Percentiles rank a stretch among this genome's conserved stretches.
These are phyloP conservation scores for Lachnellula subtilissima DNA, from an alignment of 2,329 filamentous ascomycete genomes.

Conservation along the genomic window DNA sequence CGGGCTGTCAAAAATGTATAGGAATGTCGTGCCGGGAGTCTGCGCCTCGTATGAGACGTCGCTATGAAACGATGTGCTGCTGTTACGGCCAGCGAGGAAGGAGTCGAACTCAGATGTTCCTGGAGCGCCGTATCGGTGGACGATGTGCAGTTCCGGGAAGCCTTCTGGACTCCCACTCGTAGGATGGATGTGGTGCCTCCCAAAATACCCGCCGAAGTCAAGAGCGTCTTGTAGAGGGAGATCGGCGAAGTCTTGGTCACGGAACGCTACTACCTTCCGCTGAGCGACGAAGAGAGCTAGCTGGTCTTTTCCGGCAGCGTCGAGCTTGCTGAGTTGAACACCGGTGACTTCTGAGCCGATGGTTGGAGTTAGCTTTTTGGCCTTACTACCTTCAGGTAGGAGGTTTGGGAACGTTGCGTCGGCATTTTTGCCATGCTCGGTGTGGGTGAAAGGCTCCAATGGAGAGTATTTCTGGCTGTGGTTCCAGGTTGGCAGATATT, in stretches of 20 bases:
- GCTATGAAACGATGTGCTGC: conserved; percentile 78
- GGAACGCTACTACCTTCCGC: conserved; percentile 74
- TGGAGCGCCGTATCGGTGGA: conserved; percentile 61
- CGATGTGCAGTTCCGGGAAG: conserved; percentile 68
- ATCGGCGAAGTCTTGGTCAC: conserved; percentile 65
- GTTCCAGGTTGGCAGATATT: conserved; percentile 70
- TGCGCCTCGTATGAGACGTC: conserved; percentile 83
- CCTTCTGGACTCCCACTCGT: conserved; percentile 68
- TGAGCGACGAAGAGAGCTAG: conserved; percentile 68
- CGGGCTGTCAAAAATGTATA: conserved; percentile 79
- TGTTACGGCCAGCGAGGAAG: conserved; percentile 64
- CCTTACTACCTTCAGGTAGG: conserved; percentile 44
- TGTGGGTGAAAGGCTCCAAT: conserved; percentile 62
- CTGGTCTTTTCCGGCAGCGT: conserved; percentile 66
- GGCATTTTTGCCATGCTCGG: conserved; percentile 69
- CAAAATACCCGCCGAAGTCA: conserved; percentile 70
- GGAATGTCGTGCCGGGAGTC: conserved; percentile 80
- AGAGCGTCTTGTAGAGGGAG: conserved; percentile 64
- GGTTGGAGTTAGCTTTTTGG: conserved; percentile 61
- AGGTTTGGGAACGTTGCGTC: conserved; percentile 64
- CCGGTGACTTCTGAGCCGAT: conserved; percentile 68
- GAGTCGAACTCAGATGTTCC: conserved; percentile 50
- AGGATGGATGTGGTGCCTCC: conserved; percentile 74
- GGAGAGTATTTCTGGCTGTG: conserved; percentile 58
- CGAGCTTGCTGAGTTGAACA: conserved; percentile 64